These are phyloP conservation scores for Aspergillus pseudonomiae DNA, from an alignment of 2,329 filamentous ascomycete species.

Conservation along the genomic window DNA sequence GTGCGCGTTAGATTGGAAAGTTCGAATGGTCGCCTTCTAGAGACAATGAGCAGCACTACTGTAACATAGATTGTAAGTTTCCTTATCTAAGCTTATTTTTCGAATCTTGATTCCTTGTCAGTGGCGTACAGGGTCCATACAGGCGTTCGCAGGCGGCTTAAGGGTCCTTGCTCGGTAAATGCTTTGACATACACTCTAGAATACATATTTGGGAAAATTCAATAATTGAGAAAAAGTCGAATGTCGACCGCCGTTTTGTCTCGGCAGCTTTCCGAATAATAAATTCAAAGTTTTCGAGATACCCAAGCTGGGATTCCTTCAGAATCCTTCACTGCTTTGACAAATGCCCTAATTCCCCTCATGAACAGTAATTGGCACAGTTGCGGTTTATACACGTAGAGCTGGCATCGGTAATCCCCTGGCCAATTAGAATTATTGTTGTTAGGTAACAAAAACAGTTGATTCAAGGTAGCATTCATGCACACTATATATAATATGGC, in stretches of 20 bases:
- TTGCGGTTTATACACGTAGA: background rate
- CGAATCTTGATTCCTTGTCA: background rate
- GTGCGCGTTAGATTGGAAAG: background rate
- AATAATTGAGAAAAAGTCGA: background rate
- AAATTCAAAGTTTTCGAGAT: background rate
- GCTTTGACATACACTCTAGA: background rate
- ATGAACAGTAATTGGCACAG: background rate
- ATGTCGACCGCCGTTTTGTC: background rate
- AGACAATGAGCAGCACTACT: background rate
- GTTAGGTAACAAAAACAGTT: background rate
- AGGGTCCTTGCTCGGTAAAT: background rate
- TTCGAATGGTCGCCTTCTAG: background rate
- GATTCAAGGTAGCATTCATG: background rate
- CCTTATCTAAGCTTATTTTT: background rate
- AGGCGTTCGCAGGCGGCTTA: background rate
- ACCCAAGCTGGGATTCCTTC: background rate
- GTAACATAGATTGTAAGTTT: background rate
- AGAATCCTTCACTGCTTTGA: background rate
- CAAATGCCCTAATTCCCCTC: background rate
- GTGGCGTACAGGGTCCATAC: background rate
- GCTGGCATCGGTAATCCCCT: background rate
- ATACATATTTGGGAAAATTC: background rate
- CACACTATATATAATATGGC: background rate
- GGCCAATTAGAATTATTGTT: background rate
- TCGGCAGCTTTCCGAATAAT: background rate